phyloP scores from a whole-genome alignment of 2,329 filamentous ascomycete species.

The Dissoconium aciculare region DNA sequence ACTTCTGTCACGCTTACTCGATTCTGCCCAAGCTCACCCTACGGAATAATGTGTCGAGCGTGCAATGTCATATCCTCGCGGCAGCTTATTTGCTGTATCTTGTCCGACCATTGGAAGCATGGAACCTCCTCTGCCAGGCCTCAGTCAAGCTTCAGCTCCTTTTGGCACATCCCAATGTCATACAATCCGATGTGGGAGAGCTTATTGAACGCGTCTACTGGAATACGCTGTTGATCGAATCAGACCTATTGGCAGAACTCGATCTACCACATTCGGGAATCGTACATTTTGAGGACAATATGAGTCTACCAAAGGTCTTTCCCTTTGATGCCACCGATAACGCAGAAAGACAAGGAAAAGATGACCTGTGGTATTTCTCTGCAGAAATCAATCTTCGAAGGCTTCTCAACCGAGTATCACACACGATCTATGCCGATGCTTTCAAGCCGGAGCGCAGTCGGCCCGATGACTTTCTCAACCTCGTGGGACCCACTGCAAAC shows the following conservation, averaged over 20 bases:
- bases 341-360: conserved; percentile 37
- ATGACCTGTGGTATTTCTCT: conserved; percentile 75
- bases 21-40: conserved; percentile 67
- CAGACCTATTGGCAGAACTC: conserved; percentile 60
- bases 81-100: conserved; percentile 73
- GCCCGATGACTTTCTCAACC: not conserved
- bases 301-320: conserved; percentile 64
- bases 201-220: conserved; percentile 67
- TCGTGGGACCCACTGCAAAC: not conserved
- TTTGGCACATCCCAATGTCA: conserved; percentile 55
- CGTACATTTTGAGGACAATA: conserved; percentile 65
- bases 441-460: conserved; percentile 41
- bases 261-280: conserved; percentile 73
- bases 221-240: conserved; percentile 70
- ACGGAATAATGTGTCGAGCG: conserved; percentile 59
- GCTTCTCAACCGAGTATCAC: conserved; percentile 37
- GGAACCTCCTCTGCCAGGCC: conserved; percentile 64
- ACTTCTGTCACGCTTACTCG: conserved; percentile 68
- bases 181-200: conserved; percentile 56
- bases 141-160: conserved; percentile 70
- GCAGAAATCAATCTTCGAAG: conserved; percentile 67
- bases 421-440: conserved; percentile 18
- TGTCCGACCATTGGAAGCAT: conserved; percentile 67
- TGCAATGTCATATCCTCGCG: conserved; percentile 66
- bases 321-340: conserved; percentile 51